These are phyloP conservation scores for Coemansia sp. DNA, from an alignment of 192 early-diverging fungal genomes.

Conservation along the genomic window DNA sequence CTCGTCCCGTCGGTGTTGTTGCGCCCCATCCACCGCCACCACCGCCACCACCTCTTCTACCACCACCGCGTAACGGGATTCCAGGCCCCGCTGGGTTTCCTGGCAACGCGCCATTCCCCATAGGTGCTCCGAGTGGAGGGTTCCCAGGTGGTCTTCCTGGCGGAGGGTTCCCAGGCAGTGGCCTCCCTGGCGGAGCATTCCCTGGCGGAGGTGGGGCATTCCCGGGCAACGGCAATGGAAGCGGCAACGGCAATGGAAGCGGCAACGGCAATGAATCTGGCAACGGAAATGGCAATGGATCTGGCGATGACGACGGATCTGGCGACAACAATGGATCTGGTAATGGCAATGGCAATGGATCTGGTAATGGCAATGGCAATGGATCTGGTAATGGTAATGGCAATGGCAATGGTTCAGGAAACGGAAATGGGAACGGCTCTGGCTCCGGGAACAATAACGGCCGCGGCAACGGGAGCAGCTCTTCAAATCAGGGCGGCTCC, in stretches of 20 bases:
- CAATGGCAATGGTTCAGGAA: constrained; percentile 5
- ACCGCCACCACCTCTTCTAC: constrained; percentile 12
- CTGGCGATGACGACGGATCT: constrained; percentile 12
- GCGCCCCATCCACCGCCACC: constrained; percentile 11
- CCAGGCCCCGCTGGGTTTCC: constrained; percentile 7
- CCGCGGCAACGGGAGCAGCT: background rate
- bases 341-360: constrained; percentile 1
- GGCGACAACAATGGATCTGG: constrained; percentile 10
- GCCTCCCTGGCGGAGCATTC: constrained; percentile 16
- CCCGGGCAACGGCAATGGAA: constrained; percentile 8
- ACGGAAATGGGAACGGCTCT: constrained; percentile 1
- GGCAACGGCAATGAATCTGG: constrained; percentile 12
- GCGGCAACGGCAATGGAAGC: constrained; percentile 6
- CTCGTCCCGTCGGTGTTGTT: constrained; percentile 7
- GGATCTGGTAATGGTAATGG: constrained; percentile 6
- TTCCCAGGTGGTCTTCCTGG: constrained; percentile 13
- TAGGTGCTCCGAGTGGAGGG: constrained; percentile 5
- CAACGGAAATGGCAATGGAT: constrained; percentile 13
- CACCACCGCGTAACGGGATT: background rate
- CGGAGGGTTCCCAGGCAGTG: constrained; percentile 16
- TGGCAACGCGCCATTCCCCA: constrained; percentile 6
- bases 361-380: constrained; percentile 4
- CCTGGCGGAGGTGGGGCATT: constrained; percentile 18
- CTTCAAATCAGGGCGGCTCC: background rate
- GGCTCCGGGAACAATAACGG: constrained; percentile 5